A percentile compares a stretch with the other conserved stretches of the same genome.
These are phyloP conservation scores for Raffaelea ambrosiae DNA, from an alignment of 2,329 filamentous ascomycete species.

Conservation along the genomic window DNA sequence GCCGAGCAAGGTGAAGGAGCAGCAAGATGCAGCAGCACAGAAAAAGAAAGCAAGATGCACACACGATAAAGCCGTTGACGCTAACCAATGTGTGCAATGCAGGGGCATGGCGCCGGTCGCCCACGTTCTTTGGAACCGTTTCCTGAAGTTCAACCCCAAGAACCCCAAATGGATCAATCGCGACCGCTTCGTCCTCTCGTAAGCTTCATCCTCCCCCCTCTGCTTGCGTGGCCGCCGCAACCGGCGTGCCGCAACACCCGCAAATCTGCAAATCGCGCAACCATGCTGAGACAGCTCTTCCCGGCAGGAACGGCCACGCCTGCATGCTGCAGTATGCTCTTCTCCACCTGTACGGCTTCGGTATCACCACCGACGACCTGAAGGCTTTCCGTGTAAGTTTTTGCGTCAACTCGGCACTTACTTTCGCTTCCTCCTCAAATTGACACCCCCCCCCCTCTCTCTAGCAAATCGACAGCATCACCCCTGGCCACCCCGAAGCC, in stretches of 20 bases:
- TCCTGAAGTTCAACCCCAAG: conserved; percentile 99
- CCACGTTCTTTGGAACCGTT: conserved; percentile 97
- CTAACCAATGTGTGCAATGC: conserved; percentile 16
- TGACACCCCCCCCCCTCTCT: neutral
- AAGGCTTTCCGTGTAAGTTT: conserved; percentile 88
- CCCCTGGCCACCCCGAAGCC: conserved; percentile 90
- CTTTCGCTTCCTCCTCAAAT: neutral
- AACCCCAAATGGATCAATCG: conserved; percentile 96
- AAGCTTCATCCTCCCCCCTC: conserved; percentile 30
- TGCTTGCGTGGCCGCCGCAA: neutral
- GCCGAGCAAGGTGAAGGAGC: no score
- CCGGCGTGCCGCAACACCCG: no score
- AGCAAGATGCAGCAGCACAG: no score
- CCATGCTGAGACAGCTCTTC: conserved; percentile 5
- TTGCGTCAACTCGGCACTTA: neutral
- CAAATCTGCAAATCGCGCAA: no score
- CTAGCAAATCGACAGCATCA: conserved; percentile 59
- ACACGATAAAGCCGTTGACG: neutral
- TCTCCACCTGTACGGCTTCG: conserved; percentile 93
- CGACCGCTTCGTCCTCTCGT: conserved; percentile 98
- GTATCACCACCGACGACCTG: conserved; percentile 76
- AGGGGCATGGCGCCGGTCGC: conserved; percentile 85
- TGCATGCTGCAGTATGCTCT: conserved; percentile 99
- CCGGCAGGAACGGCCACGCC: conserved; percentile 81
- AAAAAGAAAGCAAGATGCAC: no score